Base-by-base conservation (phyloP, 2,329 filamentous ascomycete species). In the Fusarium denticulatum region DNA sequence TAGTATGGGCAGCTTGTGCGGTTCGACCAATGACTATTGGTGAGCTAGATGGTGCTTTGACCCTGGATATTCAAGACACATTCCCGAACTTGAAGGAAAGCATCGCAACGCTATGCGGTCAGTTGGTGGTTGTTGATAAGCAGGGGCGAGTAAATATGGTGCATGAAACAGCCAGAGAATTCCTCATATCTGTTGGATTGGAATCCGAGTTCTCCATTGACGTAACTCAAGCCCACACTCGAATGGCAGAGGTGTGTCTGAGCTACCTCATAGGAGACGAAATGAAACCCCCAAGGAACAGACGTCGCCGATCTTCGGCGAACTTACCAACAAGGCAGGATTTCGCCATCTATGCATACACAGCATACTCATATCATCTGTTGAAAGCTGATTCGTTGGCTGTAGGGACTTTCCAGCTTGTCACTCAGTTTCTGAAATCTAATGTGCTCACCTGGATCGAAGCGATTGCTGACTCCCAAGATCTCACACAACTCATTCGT, bases 401-500 rank as follows among this genome's bases (percentile, higher is more conserved):
- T 14, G 45, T 67, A 24, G 77, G 71, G 6, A 56, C 77, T 2
- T 72, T 82, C 13, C 45, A 66, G 5, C 73, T 79, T 49, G 60
- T 82, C 12, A 69, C 72, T 16, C 62, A 60, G 16, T 83, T 83
- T 64, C 56, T 82, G 12, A 77, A 74, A 20, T 71, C 75, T 30
- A 83, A 82, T 60, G 60, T 83, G 7, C 75, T 83, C 16, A 78
- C 79, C 15, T 83, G 82, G 82, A 81, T 84, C 45, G 82, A 84
- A 66, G 71, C 58, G 28, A 72, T 73, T 37, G 72, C 69, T 45
- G 58, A 68, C 14, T 68, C 60, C 46, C 67, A 49, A 39, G 58
- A 73, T 39, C 67, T 74, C 24, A 64, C 39, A 22, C 63, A 66
- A 13, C 72, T 74, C 40, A 70, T 74, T 55, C 64, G 52, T 47